Conservation (phyloP, 1,139 yeast genomes). For the Saccharomyces hybrid region DNA sequence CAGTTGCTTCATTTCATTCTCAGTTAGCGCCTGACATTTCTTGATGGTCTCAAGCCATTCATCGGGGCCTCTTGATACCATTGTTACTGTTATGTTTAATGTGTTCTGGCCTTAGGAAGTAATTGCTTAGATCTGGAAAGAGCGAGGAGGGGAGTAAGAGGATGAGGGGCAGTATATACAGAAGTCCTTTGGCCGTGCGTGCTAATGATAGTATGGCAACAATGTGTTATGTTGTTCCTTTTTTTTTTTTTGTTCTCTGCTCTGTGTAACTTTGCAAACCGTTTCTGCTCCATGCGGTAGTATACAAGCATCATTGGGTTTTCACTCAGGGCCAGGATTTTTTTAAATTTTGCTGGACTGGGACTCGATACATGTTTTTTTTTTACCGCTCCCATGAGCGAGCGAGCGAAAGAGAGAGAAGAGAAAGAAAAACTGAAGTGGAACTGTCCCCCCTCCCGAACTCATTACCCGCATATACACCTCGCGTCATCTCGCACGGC, state of each 20-base stretch:
- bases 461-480: neutral
- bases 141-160: neutral
- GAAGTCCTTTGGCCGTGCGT: neutral
- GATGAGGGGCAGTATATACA: neutral
- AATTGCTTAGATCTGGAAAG: neutral
- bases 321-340: neutral
- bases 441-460: neutral
- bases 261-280: neutral
- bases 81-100: too few relatives aligned
- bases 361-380: neutral
- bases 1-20: too few relatives aligned
- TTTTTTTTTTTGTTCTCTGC: neutral
- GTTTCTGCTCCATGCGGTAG: neutral
- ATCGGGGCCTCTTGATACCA: too few relatives aligned
- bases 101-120: too few relatives aligned
- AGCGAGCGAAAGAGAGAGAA: neutral
- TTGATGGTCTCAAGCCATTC: too few relatives aligned
- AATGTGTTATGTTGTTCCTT: neutral
- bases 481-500: neutral
- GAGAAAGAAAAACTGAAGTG: neutral
- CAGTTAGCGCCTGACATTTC: too few relatives aligned
- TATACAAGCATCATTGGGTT: slow-evolving; percentile 1
- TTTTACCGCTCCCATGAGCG: neutral
- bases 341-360: neutral
- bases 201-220: neutral